Percentiles rank a stretch among this genome's conserved stretches.
phyloP scores from a whole-genome alignment of 106 monocot genomes.

The Dendrobium catenatum region DNA sequence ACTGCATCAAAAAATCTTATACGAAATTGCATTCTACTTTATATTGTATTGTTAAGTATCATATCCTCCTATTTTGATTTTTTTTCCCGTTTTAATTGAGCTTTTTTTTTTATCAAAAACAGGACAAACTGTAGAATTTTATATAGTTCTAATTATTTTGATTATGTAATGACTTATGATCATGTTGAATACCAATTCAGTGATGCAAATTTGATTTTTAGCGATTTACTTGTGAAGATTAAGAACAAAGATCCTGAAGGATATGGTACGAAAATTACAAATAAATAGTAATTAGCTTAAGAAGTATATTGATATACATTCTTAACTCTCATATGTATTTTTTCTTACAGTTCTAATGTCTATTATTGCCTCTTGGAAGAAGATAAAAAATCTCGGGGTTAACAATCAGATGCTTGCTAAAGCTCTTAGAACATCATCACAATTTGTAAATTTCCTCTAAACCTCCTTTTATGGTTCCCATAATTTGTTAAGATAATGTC shows the following conservation, averaged over 20 bases:
- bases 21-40: too few species aligned
- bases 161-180: not conserved
- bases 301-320: too few species aligned
- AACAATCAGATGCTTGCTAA: too few species aligned
- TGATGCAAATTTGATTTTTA: constrained; percentile 61
- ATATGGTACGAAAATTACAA: constrained; percentile 39
- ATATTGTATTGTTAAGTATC: too few species aligned
- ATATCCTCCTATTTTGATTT: too few species aligned
- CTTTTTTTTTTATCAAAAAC: too few species aligned
- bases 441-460: constrained; percentile 42
- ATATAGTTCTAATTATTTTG: constrained; percentile 49
- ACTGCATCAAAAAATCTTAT: too few species aligned
- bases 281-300: not conserved
- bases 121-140: not conserved
- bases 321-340: not conserved
- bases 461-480: not conserved
- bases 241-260: constrained; percentile 80
- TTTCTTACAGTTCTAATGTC: too few species aligned
- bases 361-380: too few species aligned
- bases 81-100: not conserved
- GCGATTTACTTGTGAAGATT: constrained; percentile 68
- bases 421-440: constrained; percentile 3
- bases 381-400: too few species aligned
- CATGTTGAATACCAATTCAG: constrained; percentile 76
- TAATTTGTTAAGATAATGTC: not conserved